Percentiles rank a stretch among this genome's conserved stretches.
Evolutionary conservation across 495 filamentous ascomycete genomes (phyloP).

Genomic region (Neurospora sp.): DNA sequence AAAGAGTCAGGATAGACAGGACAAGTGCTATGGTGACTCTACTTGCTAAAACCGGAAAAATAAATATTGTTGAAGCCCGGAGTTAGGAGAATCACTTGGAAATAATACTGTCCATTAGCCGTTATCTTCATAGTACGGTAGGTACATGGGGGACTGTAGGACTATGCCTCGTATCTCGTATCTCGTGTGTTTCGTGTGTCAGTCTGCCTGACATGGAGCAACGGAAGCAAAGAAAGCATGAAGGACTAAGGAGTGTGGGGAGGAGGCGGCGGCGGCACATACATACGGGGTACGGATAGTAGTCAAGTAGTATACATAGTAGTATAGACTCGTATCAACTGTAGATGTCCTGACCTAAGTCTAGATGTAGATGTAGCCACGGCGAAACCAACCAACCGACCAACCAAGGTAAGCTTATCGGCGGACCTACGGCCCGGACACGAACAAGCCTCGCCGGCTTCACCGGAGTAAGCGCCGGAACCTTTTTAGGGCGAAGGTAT

Average conservation of each 20-base stretch:
- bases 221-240: neutral
- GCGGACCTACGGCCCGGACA: neutral
- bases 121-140: neutral
- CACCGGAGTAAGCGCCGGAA: neutral
- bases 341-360: neutral
- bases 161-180: neutral
- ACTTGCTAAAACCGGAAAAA: neutral
- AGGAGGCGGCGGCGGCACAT: neutral
- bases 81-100: neutral
- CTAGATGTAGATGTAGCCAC: neutral
- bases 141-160: neutral
- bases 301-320: neutral
- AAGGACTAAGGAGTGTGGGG: neutral
- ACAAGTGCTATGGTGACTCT: neutral
- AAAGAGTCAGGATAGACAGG: neutral
- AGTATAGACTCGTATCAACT: neutral
- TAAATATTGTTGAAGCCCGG: neutral
- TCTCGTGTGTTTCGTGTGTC: neutral
- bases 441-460: neutral
- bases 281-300: neutral
- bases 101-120: neutral
- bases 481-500: neutral
- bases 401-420: neutral
- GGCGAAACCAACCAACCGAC: neutral
- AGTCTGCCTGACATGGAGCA: neutral